Percentiles rank a stretch among this genome's conserved stretches.
Evolutionary conservation across 441 rosid genomes (phyloP).

Genomic region (Daphne laureola): DNA sequence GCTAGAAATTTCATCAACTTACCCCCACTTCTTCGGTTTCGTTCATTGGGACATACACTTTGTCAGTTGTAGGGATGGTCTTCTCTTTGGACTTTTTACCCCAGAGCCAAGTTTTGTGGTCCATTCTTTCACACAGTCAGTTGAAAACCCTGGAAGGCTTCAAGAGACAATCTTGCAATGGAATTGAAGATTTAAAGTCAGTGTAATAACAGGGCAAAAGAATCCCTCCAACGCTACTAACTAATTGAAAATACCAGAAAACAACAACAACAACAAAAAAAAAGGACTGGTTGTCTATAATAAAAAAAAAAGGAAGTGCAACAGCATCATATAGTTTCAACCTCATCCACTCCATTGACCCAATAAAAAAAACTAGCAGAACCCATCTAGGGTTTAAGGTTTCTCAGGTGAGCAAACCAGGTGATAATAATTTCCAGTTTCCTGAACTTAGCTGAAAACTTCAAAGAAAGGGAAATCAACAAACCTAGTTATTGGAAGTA

Average conservation of each 20-base stretch:
- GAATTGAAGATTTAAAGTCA: background rate
- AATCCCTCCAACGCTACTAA: background rate
- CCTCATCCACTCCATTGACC: too few species aligned
- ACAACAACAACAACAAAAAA: too few species aligned
- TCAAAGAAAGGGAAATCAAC: too few species aligned
- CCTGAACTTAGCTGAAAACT: too few species aligned
- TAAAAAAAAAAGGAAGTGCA: background rate
- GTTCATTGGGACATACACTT: conserved; percentile 21
- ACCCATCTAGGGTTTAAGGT: too few species aligned
- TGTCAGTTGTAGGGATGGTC: conserved; percentile 31
- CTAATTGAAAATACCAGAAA: background rate
- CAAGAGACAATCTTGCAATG: conserved; percentile 7
- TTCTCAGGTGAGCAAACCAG: too few species aligned
- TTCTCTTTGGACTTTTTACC: conserved; percentile 67
- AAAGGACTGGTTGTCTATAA: background rate
- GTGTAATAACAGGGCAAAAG: background rate
- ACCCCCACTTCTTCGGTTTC: conserved; percentile 65
- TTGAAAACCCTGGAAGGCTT: conserved; percentile 9
- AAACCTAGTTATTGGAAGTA: too few species aligned
- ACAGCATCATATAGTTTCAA: too few species aligned
- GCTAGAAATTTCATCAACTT: conserved; percentile 12
- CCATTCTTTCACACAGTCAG: conserved; percentile 34
- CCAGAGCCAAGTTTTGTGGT: conserved; percentile 73
- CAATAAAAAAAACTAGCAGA: too few species aligned
- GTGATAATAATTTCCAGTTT: too few species aligned